Base-by-base conservation (phyloP, 2,329 filamentous ascomycete genomes). In the Cercospora sesami region DNA sequence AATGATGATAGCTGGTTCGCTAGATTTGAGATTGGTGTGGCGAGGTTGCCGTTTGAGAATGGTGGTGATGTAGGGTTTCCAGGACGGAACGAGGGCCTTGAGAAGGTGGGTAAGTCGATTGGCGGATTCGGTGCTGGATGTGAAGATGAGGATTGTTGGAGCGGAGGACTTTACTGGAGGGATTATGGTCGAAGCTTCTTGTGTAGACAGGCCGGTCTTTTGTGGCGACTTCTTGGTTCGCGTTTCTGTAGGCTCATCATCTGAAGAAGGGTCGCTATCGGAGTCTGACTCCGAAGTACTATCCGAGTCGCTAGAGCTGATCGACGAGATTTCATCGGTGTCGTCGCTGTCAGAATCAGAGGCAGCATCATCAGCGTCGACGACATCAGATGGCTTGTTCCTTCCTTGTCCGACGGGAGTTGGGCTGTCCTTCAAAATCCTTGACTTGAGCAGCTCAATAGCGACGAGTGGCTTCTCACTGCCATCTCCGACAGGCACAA, bases 71-170 rank as follows among this genome's bases (percentile, higher is more conserved):
- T 60, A 71, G 4, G 67, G 42, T 10, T 71, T 62, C 73, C 75
- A 77, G 0, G 66, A 53, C 16, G 78, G 78, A 39, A 75, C 69
- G n/a, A 80, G 72, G 12, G 64, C 39, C 31, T 70, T 69, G 10
- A 98, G 84, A 0, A 98, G 87, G 21, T 92, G 90, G 1, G 91
- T 89, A n/a, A 98, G 86, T 67, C 95, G 91, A n/a, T 91, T 86
- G 1, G 94, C 92, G 18, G 90, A 88, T 78, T 97, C 93, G 77
- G 94, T 97, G 66, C 92, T 96, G 74, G 93, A 93, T 58, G 93
- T 94, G 78, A 98, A 98, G 72, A 98, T 89, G 39, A 98, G 85
- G 10, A 90, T 87, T 5, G 80, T 83, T 16, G 78, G 77, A 21
- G 53, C 62, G 4, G 14, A 14, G 14, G 62, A 12, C 53, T 53